phyloP scores from a whole-genome alignment of 2,329 filamentous ascomycete genomes.

The Colletotrichum sp. region DNA sequence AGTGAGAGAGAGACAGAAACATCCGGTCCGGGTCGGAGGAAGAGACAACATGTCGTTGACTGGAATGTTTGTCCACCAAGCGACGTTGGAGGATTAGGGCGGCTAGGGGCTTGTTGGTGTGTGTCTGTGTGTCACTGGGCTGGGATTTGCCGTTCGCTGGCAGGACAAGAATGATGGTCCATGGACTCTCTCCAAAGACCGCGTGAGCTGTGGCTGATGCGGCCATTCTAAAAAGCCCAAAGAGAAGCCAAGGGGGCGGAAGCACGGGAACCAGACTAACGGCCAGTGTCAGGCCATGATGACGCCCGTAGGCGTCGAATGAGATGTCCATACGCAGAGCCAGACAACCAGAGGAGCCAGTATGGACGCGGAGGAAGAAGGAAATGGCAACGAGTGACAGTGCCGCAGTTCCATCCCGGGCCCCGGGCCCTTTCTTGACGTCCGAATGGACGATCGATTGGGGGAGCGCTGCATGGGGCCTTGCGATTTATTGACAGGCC shows the following conservation, averaged over 20 bases:
- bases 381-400: slow-evolving; percentile 3
- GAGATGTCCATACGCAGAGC: background rate
- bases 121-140: background rate
- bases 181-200: background rate
- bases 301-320: slow-evolving; percentile 16
- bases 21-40: background rate
- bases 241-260: background rate
- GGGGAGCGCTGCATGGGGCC: background rate
- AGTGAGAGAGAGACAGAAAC: background rate
- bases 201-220: background rate
- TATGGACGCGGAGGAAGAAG: background rate
- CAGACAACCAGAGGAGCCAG: background rate
- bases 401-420: background rate
- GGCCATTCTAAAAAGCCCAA: background rate
- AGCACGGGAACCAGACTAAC: background rate
- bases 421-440: background rate
- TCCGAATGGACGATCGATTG: background rate
- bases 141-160: background rate
- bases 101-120: background rate
- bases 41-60: slow-evolving; percentile 14
- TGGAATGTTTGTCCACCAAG: slow-evolving; percentile 13
- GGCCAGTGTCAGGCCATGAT: slow-evolving; percentile 18
- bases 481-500: background rate
- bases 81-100: background rate
- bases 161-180: background rate